A percentile compares a stretch with the other conserved stretches of the same genome.
These are phyloP conservation scores for Fraxinus excelsior DNA, from an alignment of 257 asterid species.

Conservation along the genomic window DNA sequence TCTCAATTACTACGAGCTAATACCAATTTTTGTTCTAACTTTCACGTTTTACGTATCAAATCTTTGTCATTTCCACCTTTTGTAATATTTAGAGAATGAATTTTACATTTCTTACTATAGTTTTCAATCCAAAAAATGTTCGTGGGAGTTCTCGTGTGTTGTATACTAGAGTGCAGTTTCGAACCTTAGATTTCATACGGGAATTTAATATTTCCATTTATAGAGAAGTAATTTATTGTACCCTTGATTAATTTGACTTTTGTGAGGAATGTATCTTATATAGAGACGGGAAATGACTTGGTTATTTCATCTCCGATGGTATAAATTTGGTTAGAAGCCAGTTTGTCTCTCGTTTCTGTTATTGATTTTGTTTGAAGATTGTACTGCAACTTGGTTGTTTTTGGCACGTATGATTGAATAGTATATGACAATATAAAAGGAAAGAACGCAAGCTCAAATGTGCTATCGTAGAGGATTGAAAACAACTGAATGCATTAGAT, in stretches of 20 bases:
- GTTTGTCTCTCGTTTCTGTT: not conserved
- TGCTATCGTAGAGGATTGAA: no score
- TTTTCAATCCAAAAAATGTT: not conserved
- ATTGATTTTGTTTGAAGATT: not conserved
- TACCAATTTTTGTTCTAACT: constrained; percentile 29
- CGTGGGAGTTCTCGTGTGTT: not conserved
- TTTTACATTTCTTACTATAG: not conserved
- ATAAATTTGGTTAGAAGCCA: not conserved
- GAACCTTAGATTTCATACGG: not conserved
- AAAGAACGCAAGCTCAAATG: no score
- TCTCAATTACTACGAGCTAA: constrained; percentile 25
- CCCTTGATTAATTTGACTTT: not conserved
- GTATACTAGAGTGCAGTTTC: not conserved
- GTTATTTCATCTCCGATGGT: not conserved
- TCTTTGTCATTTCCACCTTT: constrained; percentile 40
- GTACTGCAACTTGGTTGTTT: not conserved
- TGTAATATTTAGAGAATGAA: constrained; percentile 31
- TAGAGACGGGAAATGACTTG: not conserved
- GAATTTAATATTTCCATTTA: not conserved
- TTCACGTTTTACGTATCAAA: constrained; percentile 40
- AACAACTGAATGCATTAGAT: no score
- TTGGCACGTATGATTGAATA: not conserved
- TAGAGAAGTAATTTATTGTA: not conserved
- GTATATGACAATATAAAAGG: not conserved
- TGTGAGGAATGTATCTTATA: not conserved